These are phyloP conservation scores for Exsudoporus floridanus DNA, from an alignment of 1,284 basidiomycete species.

Conservation along the genomic window DNA sequence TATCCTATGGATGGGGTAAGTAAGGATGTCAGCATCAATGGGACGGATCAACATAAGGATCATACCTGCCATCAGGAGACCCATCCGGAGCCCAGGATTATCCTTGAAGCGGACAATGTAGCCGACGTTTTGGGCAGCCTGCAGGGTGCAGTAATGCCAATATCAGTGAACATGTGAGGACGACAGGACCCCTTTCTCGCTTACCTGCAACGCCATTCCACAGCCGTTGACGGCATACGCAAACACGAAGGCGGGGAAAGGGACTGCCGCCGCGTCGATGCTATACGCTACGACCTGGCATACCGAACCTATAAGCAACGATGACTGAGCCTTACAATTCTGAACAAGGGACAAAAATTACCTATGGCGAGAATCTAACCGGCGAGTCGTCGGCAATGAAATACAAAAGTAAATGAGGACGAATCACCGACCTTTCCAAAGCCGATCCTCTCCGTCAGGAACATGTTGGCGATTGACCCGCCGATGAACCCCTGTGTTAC, in stretches of 20 bases:
- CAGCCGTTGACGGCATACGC: conserved; percentile 59
- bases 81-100: conserved; percentile 23
- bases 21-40: too few relatives aligned
- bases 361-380: conserved; percentile 11
- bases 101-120: conserved; percentile 21
- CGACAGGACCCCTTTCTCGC: not conserved
- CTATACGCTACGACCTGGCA: conserved; percentile 45
- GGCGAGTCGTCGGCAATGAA: not conserved
- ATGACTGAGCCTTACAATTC: not conserved
- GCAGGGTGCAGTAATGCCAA: not conserved
- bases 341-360: not conserved
- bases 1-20: conserved; percentile 5
- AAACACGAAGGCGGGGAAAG: conserved; percentile 61
- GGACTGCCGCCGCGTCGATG: conserved; percentile 53
- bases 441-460: conserved; percentile 11
- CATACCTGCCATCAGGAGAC: conserved; percentile 15
- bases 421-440: conserved; percentile 23
- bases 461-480: conserved; percentile 19
- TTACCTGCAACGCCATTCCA: conserved; percentile 44
- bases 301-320: conserved; percentile 26
- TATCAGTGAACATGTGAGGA: not conserved
- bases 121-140: conserved; percentile 25
- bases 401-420: not conserved
- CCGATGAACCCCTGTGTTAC: conserved; percentile 17
- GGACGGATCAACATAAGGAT: not conserved